Evolutionary conservation across 2,329 filamentous ascomycete species (phyloP), one percentile per base, ranked within the genome.

Genomic region (Xenosphaeropsis pyriputrescens): DNA sequence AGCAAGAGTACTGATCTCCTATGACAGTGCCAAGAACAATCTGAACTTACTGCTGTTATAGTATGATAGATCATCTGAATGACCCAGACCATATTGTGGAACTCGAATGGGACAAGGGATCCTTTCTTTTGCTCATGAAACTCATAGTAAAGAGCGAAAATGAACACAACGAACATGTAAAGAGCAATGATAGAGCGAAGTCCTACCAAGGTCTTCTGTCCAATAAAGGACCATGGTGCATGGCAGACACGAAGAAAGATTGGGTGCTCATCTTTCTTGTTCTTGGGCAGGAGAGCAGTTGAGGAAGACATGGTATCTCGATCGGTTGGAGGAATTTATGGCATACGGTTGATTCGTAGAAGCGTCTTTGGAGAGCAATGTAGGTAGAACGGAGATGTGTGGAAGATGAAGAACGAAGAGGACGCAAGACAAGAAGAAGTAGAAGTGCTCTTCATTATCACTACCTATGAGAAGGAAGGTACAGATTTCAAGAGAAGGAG

Each of bases 171-270:
- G 19, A 48, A 17, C 30, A 55, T 30, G 36, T 53, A 53, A 19
- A 37, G 16, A 6, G 50, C 44, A 35, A 47, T 39, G 15, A 51
- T 22, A 29, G 42, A 42, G 36, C 54, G 49, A 16, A 52, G 39
- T 12, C 40, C 36, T 18, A 52, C 38, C 14, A 57, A 45, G 7
- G 40, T 36, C 33, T 49, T 52, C 34, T 56, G 52, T 14, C 46
- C 42, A 14, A 58, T 46, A 16, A 16, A 38, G 29, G 36, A 22
- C 53, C 53, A 57, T 45, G 54, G 53, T 12, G 53, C 54, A 39
- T 57, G 52, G 43, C 52, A 57, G 36, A 52, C 47, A 17, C 53
- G 51, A 29, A 55, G 47, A 34, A 55, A 56, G 47, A 56, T 55
- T 29, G 54, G 45, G 35, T 53, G 49, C 43, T 48, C 44, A 40